Conservation (phyloP, 164 flowering plant genomes). For the Hamamelis virginiana region DNA sequence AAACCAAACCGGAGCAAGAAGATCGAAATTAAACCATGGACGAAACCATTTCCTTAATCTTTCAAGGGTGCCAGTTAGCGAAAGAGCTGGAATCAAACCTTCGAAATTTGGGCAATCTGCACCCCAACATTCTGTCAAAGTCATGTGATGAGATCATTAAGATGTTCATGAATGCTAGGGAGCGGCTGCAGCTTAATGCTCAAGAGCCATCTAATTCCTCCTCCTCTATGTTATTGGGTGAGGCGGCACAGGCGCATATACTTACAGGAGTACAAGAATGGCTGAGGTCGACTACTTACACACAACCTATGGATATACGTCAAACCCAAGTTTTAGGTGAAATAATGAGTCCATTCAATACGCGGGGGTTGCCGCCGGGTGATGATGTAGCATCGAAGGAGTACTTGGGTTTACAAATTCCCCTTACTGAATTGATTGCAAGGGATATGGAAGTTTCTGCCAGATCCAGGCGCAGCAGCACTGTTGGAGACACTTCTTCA, state of each 20-base stretch:
- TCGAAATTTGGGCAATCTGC: slow-evolving; percentile 26
- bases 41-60: slow-evolving; percentile 27
- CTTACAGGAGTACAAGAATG: slow-evolving; percentile 20
- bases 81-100: slow-evolving; percentile 47
- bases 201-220: not conserved
- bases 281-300: slow-evolving; percentile 6
- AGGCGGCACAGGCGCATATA: not conserved
- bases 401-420: too few species aligned
- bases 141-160: slow-evolving; percentile 36
- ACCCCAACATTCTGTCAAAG: slow-evolving; percentile 23
- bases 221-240: not conserved
- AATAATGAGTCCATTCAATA: too few species aligned
- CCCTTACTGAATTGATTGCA: not conserved
- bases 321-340: too few species aligned
- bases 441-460: not conserved
- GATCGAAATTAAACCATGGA: slow-evolving; percentile 35
- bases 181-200: slow-evolving; percentile 26
- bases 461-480: not conserved
- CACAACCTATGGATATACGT: too few species aligned
- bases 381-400: too few species aligned
- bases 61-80: slow-evolving; percentile 45
- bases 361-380: too few species aligned
- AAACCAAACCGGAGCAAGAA: too few species aligned
- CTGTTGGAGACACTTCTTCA: too few species aligned
- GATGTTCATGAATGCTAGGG: slow-evolving; percentile 28